These are phyloP conservation scores for Didymella segeticola DNA, from an alignment of 2,329 filamentous ascomycete genomes.

Conservation along the genomic window DNA sequence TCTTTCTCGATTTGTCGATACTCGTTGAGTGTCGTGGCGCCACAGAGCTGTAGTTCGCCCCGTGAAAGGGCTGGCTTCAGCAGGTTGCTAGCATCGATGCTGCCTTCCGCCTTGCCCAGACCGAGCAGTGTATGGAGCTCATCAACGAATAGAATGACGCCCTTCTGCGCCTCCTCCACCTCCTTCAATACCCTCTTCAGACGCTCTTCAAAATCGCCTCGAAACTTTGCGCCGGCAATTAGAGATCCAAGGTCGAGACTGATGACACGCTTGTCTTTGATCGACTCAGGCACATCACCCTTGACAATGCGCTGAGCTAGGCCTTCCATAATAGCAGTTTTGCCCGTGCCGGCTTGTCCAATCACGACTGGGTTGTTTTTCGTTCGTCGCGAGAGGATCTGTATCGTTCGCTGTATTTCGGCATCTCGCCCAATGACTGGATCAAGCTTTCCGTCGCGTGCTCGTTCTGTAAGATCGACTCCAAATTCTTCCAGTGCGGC, in stretches of 20 bases:
- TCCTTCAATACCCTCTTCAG: constrained; percentile 90
- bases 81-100: constrained; percentile 94
- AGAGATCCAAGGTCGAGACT: constrained; percentile 87
- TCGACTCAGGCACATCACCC: constrained; percentile 92
- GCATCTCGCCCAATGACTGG: constrained; percentile 92
- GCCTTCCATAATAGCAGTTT: constrained; percentile 92
- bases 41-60: constrained; percentile 93
- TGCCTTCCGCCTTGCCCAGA: constrained; percentile 92
- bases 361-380: constrained; percentile 98
- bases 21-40: constrained; percentile 90
- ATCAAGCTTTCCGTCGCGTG: constrained; percentile 88
- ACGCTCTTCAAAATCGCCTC: constrained; percentile 95
- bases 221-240: constrained; percentile 93
- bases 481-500: constrained; percentile 90
- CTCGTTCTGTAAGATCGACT: constrained; percentile 84
- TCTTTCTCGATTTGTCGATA: constrained; percentile 96
- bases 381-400: constrained; percentile 87
- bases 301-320: constrained; percentile 87
- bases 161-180: constrained; percentile 85
- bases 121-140: constrained; percentile 92
- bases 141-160: constrained; percentile 93
- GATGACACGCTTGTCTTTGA: constrained; percentile 92
- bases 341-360: constrained; percentile 87
- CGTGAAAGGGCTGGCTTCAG: constrained; percentile 92
- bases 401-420: constrained; percentile 93